Percentiles rank a stretch among this genome's conserved stretches.
Evolutionary conservation across 1,139 yeast genomes (phyloP).

Genomic region (Zygosaccharomyces pseudobailii): DNA sequence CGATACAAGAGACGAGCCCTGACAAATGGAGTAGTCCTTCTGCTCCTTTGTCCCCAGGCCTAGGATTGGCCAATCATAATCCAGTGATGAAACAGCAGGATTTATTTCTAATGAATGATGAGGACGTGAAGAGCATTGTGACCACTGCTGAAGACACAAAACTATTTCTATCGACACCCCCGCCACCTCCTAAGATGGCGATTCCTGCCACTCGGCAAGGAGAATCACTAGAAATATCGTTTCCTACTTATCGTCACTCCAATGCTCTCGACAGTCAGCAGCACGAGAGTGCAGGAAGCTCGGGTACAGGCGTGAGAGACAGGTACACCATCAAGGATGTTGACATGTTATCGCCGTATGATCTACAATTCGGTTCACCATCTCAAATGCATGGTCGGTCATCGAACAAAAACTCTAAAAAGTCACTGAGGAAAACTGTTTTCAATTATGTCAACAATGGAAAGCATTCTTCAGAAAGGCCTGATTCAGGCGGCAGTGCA

Average conservation of each 20-base stretch:
- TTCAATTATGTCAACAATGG: constrained; percentile 19
- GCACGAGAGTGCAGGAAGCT: constrained; percentile 3
- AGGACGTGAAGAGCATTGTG: constrained; percentile 34
- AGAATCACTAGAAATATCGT: constrained; percentile 70
- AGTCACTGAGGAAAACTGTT: constrained; percentile 22
- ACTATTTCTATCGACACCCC: constrained; percentile 39
- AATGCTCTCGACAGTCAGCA: constrained; percentile 8
- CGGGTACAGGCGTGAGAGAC: constrained; percentile 20
- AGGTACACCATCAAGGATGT: constrained; percentile 26
- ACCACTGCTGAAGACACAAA: constrained; percentile 34
- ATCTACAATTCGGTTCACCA: constrained; percentile 9
- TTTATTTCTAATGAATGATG: constrained; percentile 23
- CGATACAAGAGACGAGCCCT: constrained; percentile 6
- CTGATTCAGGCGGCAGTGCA: constrained; percentile 11
- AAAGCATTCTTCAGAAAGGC: constrained; percentile 11
- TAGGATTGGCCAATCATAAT: background rate
- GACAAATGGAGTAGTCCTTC: constrained; percentile 1
- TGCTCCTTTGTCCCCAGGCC: background rate
- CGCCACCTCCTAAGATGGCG: constrained; percentile 74
- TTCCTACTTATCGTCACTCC: constrained; percentile 22
- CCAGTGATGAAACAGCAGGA: constrained; percentile 13
- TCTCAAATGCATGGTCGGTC: constrained; percentile 5
- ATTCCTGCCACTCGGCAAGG: constrained; percentile 80
- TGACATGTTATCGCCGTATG: constrained; percentile 23
- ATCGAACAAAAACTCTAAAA: constrained; percentile 9